phyloP scores from a whole-genome alignment of 805 yeast species.

The Lipomyces yamadae region DNA sequence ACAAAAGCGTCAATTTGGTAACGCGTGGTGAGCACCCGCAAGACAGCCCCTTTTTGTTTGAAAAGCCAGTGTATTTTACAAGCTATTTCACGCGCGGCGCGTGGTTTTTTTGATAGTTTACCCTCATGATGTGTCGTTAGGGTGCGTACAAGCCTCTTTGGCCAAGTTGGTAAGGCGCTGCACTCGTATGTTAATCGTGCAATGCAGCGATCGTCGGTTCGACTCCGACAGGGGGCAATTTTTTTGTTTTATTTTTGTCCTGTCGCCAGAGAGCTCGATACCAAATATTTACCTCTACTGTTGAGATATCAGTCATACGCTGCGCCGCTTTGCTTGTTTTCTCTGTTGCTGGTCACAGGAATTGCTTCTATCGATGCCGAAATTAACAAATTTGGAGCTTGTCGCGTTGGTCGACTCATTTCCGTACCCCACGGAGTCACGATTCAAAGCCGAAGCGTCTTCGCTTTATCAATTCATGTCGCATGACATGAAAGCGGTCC shows the following conservation, averaged over 20 bases:
- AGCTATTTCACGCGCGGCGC: too few species aligned
- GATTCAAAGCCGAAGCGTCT: neutral
- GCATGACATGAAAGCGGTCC: conserved; percentile 38
- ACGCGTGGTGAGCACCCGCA: too few species aligned
- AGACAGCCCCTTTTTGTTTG: too few species aligned
- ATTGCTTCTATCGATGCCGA: conserved; percentile 6
- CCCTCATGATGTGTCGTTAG: too few species aligned
- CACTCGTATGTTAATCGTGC: conserved; percentile 29
- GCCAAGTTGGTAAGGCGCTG: conserved; percentile 40
- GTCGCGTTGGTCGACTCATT: conserved; percentile 28
- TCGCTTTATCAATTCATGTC: conserved; percentile 39
- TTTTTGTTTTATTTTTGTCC: conserved; percentile 5
- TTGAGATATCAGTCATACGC: neutral
- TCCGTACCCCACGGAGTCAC: conserved; percentile 24
- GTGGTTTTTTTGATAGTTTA: too few species aligned
- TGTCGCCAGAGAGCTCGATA: neutral
- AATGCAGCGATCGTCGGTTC: conserved; percentile 39
- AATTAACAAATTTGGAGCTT: conserved; percentile 25
- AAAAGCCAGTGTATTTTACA: too few species aligned
- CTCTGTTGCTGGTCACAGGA: neutral
- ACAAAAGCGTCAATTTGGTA: too few species aligned
- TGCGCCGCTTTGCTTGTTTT: neutral
- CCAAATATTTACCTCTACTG: neutral
- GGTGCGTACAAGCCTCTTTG: conserved; percentile 28
- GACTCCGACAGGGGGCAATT: conserved; percentile 38